Percentiles rank a stretch among this genome's conserved stretches.
Evolutionary conservation across 495 filamentous ascomycete genomes (phyloP).

Genomic region (Entonaema liquescens): DNA sequence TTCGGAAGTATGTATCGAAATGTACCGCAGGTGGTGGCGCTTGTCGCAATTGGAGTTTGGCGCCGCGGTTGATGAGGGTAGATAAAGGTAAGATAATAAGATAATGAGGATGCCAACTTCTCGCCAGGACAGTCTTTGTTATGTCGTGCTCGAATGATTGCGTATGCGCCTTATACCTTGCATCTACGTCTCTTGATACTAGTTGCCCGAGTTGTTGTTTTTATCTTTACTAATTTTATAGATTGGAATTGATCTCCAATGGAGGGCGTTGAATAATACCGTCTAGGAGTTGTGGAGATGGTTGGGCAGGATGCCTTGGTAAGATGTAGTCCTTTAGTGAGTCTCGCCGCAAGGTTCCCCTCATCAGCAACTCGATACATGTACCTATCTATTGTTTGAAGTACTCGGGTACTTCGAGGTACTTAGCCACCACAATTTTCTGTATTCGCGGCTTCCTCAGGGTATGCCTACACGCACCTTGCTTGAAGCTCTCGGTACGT

Average conservation of each 20-base stretch:
- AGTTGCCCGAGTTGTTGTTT: background rate
- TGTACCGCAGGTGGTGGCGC: constrained; percentile 1
- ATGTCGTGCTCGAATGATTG: background rate
- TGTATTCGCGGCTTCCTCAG: background rate
- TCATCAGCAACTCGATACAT: background rate
- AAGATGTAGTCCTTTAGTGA: background rate
- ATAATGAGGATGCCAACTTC: background rate
- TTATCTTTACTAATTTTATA: background rate
- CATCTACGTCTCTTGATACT: background rate
- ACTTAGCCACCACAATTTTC: background rate
- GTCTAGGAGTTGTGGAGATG: background rate
- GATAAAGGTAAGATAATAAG: background rate
- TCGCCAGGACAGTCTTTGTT: background rate
- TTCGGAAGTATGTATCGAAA: background rate
- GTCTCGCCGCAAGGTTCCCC: constrained; percentile 3
- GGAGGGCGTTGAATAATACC: background rate
- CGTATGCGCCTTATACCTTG: background rate
- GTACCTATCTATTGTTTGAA: background rate
- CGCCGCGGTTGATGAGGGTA: background rate
- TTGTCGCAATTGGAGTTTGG: background rate
- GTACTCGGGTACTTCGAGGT: background rate
- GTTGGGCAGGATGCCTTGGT: constrained; percentile 3
- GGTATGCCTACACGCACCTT: too few relatives aligned
- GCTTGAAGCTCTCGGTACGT: too few relatives aligned
- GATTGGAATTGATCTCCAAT: constrained; percentile 2